Evolutionary conservation across 495 filamentous ascomycete species (phyloP).

Genomic region (Aspergillus steynii): DNA sequence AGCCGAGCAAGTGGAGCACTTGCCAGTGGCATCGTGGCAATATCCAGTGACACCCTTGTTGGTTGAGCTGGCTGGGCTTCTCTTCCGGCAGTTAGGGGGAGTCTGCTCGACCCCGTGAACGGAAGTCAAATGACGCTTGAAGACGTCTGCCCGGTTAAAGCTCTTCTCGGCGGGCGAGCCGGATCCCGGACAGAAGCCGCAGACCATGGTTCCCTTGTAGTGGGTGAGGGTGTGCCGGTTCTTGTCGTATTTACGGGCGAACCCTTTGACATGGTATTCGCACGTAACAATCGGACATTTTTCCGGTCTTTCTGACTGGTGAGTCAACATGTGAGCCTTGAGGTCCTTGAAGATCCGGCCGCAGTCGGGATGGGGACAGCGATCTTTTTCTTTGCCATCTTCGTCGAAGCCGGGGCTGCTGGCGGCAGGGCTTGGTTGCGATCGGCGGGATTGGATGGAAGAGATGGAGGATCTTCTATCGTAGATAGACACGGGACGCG

Average conservation of each 20-base stretch:
- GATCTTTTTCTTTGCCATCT: conserved; percentile 63
- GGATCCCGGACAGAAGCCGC: conserved; percentile 92
- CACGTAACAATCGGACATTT: conserved; percentile 95
- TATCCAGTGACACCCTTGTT: conserved; percentile 62
- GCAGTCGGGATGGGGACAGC: conserved; percentile 83
- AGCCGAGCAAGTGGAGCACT: conserved; percentile 90
- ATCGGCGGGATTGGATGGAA: conserved; percentile 57
- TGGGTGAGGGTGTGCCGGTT: conserved; percentile 98
- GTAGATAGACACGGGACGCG: conserved; percentile 39
- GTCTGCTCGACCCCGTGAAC: conserved; percentile 96
- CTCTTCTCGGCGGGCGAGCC: conserved; percentile 94
- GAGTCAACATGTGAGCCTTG: conserved; percentile 95
- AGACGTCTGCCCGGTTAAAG: conserved; percentile 98
- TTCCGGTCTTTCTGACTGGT: conserved; percentile 89
- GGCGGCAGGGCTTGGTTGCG: conserved; percentile 53
- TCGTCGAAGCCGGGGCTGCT: conserved; percentile 59
- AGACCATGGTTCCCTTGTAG: conserved; percentile 99
- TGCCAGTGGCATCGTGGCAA: conserved; percentile 77
- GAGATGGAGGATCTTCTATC: conserved; percentile 55
- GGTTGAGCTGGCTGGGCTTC: conserved; percentile 53
- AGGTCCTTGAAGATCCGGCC: conserved; percentile 91
- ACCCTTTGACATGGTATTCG: conserved; percentile 94
- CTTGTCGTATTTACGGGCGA: conserved; percentile 97
- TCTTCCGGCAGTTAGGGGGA: conserved; percentile 92
- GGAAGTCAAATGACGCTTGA: conserved; percentile 94